Conservation (phyloP, 371 early-diverging fungal genomes). For the Capillidium heterosporum region DNA sequence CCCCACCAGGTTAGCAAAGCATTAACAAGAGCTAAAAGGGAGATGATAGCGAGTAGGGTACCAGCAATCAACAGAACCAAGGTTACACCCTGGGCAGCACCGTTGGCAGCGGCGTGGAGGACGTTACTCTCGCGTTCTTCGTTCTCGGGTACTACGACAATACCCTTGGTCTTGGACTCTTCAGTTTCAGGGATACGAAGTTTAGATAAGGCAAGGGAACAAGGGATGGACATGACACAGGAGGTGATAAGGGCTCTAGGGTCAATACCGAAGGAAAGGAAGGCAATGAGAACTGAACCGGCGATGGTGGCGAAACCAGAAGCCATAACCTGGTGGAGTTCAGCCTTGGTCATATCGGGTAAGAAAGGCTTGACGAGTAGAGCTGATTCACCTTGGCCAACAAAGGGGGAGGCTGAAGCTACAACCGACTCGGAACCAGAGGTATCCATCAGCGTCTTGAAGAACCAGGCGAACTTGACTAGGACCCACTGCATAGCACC, state of each 20-base stretch:
- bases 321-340: constrained; percentile 74
- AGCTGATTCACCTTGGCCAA: constrained; percentile 37
- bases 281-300: constrained; percentile 74
- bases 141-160: constrained; percentile 32
- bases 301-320: constrained; percentile 81
- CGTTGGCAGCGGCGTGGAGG: constrained; percentile 70
- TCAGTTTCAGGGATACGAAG: constrained; percentile 70
- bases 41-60: constrained; percentile 52
- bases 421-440: constrained; percentile 44
- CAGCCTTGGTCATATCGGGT: constrained; percentile 64
- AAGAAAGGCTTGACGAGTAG: constrained; percentile 58
- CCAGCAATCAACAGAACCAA: constrained; percentile 56
- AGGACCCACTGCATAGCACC: constrained; percentile 73
- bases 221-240: constrained; percentile 88
- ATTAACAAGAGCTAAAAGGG: constrained; percentile 47
- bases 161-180: constrained; percentile 47
- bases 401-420: constrained; percentile 32
- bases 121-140: constrained; percentile 50
- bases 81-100: constrained; percentile 65
- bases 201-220: constrained; percentile 70
- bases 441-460: constrained; percentile 37
- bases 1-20: constrained; percentile 57
- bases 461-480: constrained; percentile 38
- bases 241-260: constrained; percentile 51
- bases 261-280: constrained; percentile 43